Evolutionary conservation across 2,329 filamentous ascomycete species (phyloP).

Genomic region (Coniella vitis): DNA sequence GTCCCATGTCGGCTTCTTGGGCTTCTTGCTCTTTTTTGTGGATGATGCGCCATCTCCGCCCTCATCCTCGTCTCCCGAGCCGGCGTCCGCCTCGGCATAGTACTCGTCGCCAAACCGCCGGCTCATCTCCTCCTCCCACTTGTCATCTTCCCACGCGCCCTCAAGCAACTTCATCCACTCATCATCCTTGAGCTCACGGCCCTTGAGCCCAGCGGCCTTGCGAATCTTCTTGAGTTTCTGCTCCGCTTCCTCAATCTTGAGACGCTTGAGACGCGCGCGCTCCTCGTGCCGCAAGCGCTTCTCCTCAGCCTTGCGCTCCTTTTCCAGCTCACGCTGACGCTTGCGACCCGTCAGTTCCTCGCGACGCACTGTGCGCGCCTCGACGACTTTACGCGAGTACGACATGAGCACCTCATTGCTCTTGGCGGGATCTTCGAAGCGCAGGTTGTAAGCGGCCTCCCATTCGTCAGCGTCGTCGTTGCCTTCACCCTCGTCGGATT

Average conservation of each 20-base stretch:
- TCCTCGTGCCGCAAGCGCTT: slow-evolving; percentile 72
- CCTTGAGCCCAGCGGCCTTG: slow-evolving; percentile 73
- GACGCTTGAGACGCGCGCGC: slow-evolving; percentile 72
- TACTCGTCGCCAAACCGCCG: slow-evolving; percentile 85
- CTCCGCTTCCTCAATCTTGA: slow-evolving; percentile 88
- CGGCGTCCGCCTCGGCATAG: slow-evolving; percentile 63
- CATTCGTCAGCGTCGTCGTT: slow-evolving; percentile 75
- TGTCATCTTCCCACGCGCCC: slow-evolving; percentile 78
- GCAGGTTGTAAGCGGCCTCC: slow-evolving; percentile 89
- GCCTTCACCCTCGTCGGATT: slow-evolving; percentile 87
- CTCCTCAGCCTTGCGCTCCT: slow-evolving; percentile 69
- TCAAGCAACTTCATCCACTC: slow-evolving; percentile 83
- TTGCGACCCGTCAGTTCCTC: slow-evolving; percentile 74
- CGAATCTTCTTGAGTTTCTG: slow-evolving; percentile 82
- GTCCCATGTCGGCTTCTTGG: slow-evolving; percentile 86
- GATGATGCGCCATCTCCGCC: slow-evolving; percentile 33
- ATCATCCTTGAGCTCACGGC: slow-evolving; percentile 60
- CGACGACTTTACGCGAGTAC: slow-evolving; percentile 80
- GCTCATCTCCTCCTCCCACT: slow-evolving; percentile 88
- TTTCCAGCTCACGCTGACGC: slow-evolving; percentile 71
- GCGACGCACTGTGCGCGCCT: slow-evolving; percentile 75
- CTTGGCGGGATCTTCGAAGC: slow-evolving; percentile 86
- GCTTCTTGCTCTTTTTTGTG: slow-evolving; percentile 57
- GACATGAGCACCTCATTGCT: slow-evolving; percentile 83
- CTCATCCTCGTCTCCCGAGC: slow-evolving; percentile 51